Conservation (phyloP, 352 stramenopile genomes). For the Globisporangium middletonii region DNA sequence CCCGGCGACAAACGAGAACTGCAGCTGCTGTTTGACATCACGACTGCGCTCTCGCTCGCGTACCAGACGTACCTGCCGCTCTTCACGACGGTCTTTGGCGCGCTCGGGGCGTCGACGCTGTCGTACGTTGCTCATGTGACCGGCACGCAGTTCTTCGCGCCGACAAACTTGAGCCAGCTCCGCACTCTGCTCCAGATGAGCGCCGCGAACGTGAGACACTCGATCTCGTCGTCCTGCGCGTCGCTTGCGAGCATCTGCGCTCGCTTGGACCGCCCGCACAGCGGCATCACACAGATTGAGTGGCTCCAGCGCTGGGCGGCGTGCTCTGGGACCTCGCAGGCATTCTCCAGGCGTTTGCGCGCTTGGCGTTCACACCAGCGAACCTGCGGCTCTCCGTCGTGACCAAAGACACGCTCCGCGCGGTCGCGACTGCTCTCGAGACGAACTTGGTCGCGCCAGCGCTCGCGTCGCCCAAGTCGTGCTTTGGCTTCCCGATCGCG, state of each 20-base stretch:
- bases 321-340: slow-evolving; percentile 41
- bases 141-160: slow-evolving; percentile 66
- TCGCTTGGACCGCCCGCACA: slow-evolving; percentile 48
- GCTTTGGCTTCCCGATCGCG: slow-evolving; percentile 72
- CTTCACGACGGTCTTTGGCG: slow-evolving; percentile 65
- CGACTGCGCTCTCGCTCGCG: slow-evolving; percentile 32
- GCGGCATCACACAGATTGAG: slow-evolving; percentile 67
- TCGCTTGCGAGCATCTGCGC: slow-evolving; percentile 49
- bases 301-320: slow-evolving; percentile 69
- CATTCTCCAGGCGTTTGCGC: slow-evolving; percentile 55
- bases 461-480: slow-evolving; percentile 33
- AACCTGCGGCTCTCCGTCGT: slow-evolving; percentile 70
- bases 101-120: slow-evolving; percentile 63
- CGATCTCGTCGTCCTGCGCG: slow-evolving; percentile 66
- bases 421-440: slow-evolving; percentile 37
- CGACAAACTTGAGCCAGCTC: slow-evolving; percentile 68
- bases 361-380: slow-evolving; percentile 42
- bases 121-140: slow-evolving; percentile 56
- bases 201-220: slow-evolving; percentile 55
- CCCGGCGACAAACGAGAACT: slow-evolving; percentile 80
- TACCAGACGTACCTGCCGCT: slow-evolving; percentile 66
- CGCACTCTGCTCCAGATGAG: slow-evolving; percentile 71
- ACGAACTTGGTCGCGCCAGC: slow-evolving; percentile 39
- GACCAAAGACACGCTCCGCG: slow-evolving; percentile 61
- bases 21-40: slow-evolving; percentile 61